Evolutionary conservation across 371 early-diverging fungal species (phyloP).

Genomic region (Mucor sp.): DNA sequence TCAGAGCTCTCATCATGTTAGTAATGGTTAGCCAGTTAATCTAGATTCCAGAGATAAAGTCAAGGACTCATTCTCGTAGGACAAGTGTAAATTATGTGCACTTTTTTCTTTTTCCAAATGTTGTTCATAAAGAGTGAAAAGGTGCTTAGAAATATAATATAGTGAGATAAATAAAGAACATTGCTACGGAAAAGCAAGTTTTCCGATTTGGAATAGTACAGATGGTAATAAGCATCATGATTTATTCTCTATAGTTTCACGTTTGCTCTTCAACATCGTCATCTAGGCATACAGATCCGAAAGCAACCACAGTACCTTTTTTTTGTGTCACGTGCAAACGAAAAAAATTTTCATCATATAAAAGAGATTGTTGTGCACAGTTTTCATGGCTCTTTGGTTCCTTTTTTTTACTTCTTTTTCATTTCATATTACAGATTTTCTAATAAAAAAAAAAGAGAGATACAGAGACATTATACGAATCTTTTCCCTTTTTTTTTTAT

Average conservation of each 20-base stretch:
- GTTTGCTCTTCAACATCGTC: not conserved
- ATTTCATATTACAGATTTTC: not conserved
- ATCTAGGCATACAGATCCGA: not conserved
- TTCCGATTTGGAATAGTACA: not conserved
- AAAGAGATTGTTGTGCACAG: not conserved
- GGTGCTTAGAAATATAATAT: not conserved
- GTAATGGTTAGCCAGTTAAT: not conserved
- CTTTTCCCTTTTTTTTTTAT: constrained; percentile 13
- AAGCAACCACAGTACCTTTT: not conserved
- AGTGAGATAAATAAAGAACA: not conserved
- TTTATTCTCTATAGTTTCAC: not conserved
- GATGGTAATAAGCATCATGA: not conserved
- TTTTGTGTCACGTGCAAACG: constrained; percentile 1
- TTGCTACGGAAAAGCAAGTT: not conserved
- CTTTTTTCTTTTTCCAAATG: not conserved
- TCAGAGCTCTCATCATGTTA: not conserved
- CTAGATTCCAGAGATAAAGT: not conserved
- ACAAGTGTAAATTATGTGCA: not conserved
- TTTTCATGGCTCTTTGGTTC: not conserved
- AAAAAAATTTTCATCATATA: constrained; percentile 9
- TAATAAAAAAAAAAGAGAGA: constrained; percentile 3
- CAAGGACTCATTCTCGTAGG: not conserved
- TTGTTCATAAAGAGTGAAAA: not conserved
- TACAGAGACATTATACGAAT: constrained; percentile 3
- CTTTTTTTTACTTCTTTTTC: constrained; percentile 8